Conservation (phyloP, 305 asterid species). For the Solanum hybrid region DNA sequence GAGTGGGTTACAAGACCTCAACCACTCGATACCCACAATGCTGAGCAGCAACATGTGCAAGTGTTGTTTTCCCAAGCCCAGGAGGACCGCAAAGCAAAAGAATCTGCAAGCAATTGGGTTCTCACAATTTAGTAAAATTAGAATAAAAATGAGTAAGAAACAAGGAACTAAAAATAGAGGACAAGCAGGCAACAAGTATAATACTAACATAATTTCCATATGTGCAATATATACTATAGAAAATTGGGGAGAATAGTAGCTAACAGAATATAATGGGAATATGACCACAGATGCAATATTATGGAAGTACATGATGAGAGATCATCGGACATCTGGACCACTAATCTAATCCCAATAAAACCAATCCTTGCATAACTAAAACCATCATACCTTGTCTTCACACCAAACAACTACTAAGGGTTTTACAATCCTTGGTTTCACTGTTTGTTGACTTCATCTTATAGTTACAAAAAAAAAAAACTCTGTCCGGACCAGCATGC, state of each 20-base stretch:
- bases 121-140: neutral
- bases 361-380: neutral
- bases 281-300: neutral
- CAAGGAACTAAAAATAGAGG: neutral
- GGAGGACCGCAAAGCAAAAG: constrained; percentile 98
- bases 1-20: constrained; percentile 48
- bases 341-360: neutral
- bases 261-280: neutral
- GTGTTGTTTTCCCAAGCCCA: constrained; percentile 98
- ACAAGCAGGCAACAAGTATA: neutral
- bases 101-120: constrained; percentile 38
- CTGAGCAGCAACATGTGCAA: constrained; percentile 95
- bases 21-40: constrained; percentile 98
- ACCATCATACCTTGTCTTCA: neutral
- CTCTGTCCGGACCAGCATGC: neutral
- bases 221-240: neutral
- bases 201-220: neutral
- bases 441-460: neutral
- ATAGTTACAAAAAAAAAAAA: neutral
- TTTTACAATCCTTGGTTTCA: neutral
- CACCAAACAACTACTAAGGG: neutral
- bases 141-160: neutral
- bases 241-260: neutral
- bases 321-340: neutral
- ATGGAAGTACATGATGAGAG: neutral